A percentile compares a stretch with the other conserved stretches of the same genome.
Conservation (phyloP, 805 yeast genomes). For the Metschnikowia aberdeeniae region DNA sequence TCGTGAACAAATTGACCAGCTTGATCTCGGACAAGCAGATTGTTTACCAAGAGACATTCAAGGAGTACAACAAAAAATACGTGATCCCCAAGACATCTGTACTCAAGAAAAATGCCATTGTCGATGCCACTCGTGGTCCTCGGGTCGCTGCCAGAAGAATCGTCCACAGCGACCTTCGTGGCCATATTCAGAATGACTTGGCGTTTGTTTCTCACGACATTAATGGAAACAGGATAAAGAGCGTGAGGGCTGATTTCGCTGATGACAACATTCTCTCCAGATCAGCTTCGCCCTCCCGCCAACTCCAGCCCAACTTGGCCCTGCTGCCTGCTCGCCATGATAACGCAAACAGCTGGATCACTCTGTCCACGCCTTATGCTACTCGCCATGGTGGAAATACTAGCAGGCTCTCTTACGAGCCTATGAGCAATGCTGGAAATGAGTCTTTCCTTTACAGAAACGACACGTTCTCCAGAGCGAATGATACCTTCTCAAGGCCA, state of each 20-base stretch:
- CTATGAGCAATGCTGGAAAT: constrained; percentile 10
- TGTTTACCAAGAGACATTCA: constrained; percentile 54
- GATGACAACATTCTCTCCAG: constrained; percentile 7
- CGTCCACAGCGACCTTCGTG: constrained; percentile 19
- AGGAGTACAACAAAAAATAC: constrained; percentile 60
- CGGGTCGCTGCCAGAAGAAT: constrained; percentile 23
- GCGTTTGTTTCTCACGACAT: constrained; percentile 52
- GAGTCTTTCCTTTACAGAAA: constrained; percentile 13
- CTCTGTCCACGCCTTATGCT: constrained; percentile 18
- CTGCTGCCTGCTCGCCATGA: constrained; percentile 1
- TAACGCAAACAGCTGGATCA: constrained; percentile 6
- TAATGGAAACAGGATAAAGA: constrained; percentile 27
- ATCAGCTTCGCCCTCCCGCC: constrained; percentile 13
- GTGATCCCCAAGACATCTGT: constrained; percentile 55
- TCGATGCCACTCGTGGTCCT: constrained; percentile 52
- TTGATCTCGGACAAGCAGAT: constrained; percentile 57
- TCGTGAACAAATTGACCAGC: constrained; percentile 42
- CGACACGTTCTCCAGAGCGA: constrained; percentile 12
- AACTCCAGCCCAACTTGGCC: background rate
- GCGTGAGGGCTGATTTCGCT: constrained; percentile 14
- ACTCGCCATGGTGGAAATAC: constrained; percentile 5
- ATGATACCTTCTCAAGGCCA: constrained; percentile 8
- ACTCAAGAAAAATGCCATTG: constrained; percentile 52
- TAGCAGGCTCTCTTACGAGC: constrained; percentile 14
- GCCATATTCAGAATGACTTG: constrained; percentile 23